Conservation (phyloP, 2,329 filamentous ascomycete genomes). For the Neoscytalidium dimidiatum region DNA sequence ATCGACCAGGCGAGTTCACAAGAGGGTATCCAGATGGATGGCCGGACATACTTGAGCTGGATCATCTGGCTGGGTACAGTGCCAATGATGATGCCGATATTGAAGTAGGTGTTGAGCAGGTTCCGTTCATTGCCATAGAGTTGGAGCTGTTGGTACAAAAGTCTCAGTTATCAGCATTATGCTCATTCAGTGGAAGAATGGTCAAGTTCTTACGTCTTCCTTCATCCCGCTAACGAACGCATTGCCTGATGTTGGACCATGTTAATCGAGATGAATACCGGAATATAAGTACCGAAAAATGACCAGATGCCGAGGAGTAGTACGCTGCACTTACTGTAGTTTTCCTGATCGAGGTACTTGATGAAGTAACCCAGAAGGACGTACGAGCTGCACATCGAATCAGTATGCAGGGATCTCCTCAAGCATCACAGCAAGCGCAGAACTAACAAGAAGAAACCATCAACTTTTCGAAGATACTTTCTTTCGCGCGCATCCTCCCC, state of each 20-base stretch:
- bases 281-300: too few relatives aligned
- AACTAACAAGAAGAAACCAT: not conserved
- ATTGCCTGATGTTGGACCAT: not conserved
- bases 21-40: constrained; percentile 12
- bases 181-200: too few relatives aligned
- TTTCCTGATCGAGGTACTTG: constrained; percentile 6
- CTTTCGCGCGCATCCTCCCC: constrained; percentile 1
- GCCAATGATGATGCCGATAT: constrained; percentile 19
- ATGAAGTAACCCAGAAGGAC: constrained; percentile 4
- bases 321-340: not conserved
- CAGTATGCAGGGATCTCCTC: not conserved
- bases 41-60: constrained; percentile 16
- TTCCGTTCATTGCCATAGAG: constrained; percentile 16
- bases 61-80: constrained; percentile 17
- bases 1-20: constrained; percentile 18
- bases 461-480: constrained; percentile 4
- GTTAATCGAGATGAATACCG: too few relatives aligned
- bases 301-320: too few relatives aligned
- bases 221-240: constrained; percentile 20
- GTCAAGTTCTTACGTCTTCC: constrained; percentile 1
- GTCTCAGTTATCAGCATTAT: not conserved
- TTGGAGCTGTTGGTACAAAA: not conserved
- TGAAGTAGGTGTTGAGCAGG: constrained; percentile 12
- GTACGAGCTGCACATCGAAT: not conserved
- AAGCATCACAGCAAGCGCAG: not conserved